Evolutionary conservation across 345 rosid genomes (phyloP), one percentile per base, ranked within the genome.

Genomic region (Brassica incana): DNA sequence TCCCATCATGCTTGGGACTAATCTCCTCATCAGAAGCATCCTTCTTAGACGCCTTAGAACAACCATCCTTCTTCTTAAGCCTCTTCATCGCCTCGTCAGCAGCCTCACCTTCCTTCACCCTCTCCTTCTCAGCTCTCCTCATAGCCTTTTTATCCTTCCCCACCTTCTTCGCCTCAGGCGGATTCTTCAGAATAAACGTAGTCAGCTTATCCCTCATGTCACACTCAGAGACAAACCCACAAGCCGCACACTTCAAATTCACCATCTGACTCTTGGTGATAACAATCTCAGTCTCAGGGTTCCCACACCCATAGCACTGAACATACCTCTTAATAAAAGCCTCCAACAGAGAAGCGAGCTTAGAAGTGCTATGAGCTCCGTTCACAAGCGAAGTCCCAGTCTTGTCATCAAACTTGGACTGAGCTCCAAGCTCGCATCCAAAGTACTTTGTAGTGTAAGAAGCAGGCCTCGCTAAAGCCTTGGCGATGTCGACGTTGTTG

Each of bases 81-180:
- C 88, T 93, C 77, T 83, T 93, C 82, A 30, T 84, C 86, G 90
- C 98, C 79, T 88, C 95, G 48, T 93, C 97, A 1, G 97, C 97
- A 65, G 87, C 91, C 60, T 88, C 98, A 6, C 98, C 98, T 82
- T 93, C 98, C 82, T 89, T 93, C 14, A 91, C 83, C 77, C 97
- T 80, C 75, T 93, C 98, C 84, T 90, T 93, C 89, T 93, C 98
- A 73, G 95, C 98, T 82, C 92, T 91, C 70, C 98, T 90, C 97
- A 93, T 81, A 0, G 88, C 87, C 77, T 90, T 93, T 86, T 91
- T 88, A 73, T 90, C 92, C 74, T 88, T 93, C 0, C 86, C 65
- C 0, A 83, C 81, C 79, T 90, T 93, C 87, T 91, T 93, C 38
- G 60, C 74, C 79, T 85, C 97, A 0, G 94, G 97, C 1, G 98